A percentile compares a stretch with the other conserved stretches of the same genome.
phyloP scores from a whole-genome alignment of 1,284 basidiomycete species.

The Agroathelia rolfsii region DNA sequence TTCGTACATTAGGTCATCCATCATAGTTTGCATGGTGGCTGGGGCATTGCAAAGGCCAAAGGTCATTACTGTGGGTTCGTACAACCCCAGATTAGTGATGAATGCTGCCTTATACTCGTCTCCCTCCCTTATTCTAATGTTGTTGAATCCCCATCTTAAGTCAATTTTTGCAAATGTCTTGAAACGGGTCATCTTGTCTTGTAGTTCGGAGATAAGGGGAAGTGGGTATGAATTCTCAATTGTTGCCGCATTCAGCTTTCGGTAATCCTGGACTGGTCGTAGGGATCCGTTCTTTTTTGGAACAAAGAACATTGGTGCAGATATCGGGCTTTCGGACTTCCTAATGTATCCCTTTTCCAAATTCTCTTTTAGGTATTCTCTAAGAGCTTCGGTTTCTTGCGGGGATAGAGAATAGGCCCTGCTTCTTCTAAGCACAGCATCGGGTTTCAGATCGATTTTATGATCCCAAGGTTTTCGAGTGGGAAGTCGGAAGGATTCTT shows the following conservation, averaged over 20 bases:
- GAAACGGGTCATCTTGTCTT: conserved; percentile 16
- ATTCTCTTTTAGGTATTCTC: conserved; percentile 19
- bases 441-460: too few relatives aligned
- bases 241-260: conserved; percentile 20
- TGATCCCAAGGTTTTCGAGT: too few relatives aligned
- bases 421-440: too few relatives aligned
- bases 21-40: conserved; percentile 15
- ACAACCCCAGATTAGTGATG: too few relatives aligned
- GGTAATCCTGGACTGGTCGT: conserved; percentile 20
- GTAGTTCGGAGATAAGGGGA: conserved; percentile 19
- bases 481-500: too few relatives aligned
- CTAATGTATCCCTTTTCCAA: conserved; percentile 9
- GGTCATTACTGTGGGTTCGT: conserved; percentile 28
- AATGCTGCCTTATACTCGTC: too few relatives aligned
- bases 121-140: conserved; percentile 11
- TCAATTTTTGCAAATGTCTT: conserved; percentile 20
- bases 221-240: conserved; percentile 22
- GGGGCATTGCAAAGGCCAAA: conserved; percentile 25
- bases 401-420: too few relatives aligned
- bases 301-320: conserved; percentile 23
- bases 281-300: conserved; percentile 26
- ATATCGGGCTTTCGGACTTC: conserved; percentile 12
- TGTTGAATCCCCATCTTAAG: conserved; percentile 14
- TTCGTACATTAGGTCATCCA: conserved; percentile 13
- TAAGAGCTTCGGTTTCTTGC: too few relatives aligned